Evolutionary conservation across 768 basidiomycete genomes (phyloP).

Genomic region (Leccinum fibrillosum): DNA sequence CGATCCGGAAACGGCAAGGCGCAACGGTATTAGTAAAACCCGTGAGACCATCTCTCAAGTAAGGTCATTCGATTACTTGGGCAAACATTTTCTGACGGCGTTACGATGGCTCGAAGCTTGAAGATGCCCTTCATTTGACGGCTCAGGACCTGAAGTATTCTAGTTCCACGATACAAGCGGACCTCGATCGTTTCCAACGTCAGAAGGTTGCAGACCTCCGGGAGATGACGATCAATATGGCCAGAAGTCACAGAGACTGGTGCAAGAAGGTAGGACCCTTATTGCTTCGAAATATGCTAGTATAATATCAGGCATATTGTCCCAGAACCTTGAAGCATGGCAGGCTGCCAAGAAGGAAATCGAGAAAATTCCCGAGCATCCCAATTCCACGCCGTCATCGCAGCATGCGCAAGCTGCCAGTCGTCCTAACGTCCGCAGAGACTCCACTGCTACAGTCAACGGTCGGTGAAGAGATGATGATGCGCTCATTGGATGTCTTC

Average conservation of each 20-base stretch:
- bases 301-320: constrained; percentile 15
- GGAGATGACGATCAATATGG: constrained; percentile 91
- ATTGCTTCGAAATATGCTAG: constrained; percentile 1
- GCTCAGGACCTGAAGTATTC: constrained; percentile 96
- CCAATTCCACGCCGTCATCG: constrained; percentile 59
- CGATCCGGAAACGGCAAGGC: constrained; percentile 92
- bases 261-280: constrained; percentile 74
- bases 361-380: constrained; percentile 86
- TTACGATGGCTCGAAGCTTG: constrained; percentile 56
- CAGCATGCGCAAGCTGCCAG: constrained; percentile 33
- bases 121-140: constrained; percentile 89
- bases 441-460: constrained; percentile 70
- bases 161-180: constrained; percentile 93
- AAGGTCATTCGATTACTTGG: constrained; percentile 18
- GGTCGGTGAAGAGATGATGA: constrained; percentile 41
- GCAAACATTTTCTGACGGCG: constrained; percentile 14
- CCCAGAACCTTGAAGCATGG: constrained; percentile 94
- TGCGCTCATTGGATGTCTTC: not conserved
- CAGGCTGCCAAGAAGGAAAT: constrained; percentile 93
- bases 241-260: constrained; percentile 91
- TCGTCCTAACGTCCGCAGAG: constrained; percentile 48
- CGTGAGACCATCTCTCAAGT: constrained; percentile 95
- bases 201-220: constrained; percentile 97
- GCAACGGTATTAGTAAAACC: constrained; percentile 92
- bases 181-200: constrained; percentile 95